These are phyloP conservation scores for Tribonema minus DNA, from an alignment of 108 stramenopile genomes.

Conservation along the genomic window DNA sequence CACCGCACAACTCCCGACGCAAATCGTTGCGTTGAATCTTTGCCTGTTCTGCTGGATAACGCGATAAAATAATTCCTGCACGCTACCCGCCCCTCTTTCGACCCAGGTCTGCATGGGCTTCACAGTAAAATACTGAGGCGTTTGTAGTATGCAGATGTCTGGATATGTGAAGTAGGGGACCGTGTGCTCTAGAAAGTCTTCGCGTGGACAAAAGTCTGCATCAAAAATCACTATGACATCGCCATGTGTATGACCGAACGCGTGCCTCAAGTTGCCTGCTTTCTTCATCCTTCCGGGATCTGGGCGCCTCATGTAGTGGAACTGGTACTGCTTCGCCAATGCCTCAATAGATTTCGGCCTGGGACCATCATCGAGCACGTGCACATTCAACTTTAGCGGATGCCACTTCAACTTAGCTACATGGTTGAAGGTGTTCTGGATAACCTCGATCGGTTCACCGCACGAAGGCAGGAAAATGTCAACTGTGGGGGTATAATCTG, in stretches of 20 bases:
- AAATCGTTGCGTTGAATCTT: too few relatives aligned
- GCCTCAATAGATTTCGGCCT: slow-evolving; percentile 10
- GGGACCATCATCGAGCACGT: slow-evolving; percentile 11
- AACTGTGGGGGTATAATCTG: too few relatives aligned
- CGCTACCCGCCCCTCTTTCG: background rate
- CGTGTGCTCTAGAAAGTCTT: slow-evolving; percentile 17
- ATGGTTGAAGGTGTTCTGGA: slow-evolving; percentile 12
- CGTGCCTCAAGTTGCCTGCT: slow-evolving; percentile 19
- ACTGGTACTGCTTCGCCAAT: slow-evolving; percentile 7
- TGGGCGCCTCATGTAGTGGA: slow-evolving; percentile 13
- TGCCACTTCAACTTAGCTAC: slow-evolving; percentile 1
- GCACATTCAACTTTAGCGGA: slow-evolving; percentile 5
- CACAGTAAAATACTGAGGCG: too few relatives aligned
- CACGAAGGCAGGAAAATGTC: slow-evolving; percentile 18
- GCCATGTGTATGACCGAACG: slow-evolving; percentile 2
- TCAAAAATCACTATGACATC: slow-evolving; percentile 26
- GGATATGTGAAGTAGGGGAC: slow-evolving; percentile 6
- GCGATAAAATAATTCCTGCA: slow-evolving; percentile 25
- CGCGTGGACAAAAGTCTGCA: too few relatives aligned
- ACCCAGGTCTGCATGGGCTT: slow-evolving; percentile 6
- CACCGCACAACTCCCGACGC: too few relatives aligned
- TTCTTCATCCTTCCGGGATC: slow-evolving; percentile 10
- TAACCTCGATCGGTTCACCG: background rate
- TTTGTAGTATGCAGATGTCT: slow-evolving; percentile 14
- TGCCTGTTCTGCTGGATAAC: too few relatives aligned